Evolutionary conservation across 179 eudicot genomes (phyloP), one percentile per base, ranked within the genome.

Genomic region (Silene noctiflora): DNA sequence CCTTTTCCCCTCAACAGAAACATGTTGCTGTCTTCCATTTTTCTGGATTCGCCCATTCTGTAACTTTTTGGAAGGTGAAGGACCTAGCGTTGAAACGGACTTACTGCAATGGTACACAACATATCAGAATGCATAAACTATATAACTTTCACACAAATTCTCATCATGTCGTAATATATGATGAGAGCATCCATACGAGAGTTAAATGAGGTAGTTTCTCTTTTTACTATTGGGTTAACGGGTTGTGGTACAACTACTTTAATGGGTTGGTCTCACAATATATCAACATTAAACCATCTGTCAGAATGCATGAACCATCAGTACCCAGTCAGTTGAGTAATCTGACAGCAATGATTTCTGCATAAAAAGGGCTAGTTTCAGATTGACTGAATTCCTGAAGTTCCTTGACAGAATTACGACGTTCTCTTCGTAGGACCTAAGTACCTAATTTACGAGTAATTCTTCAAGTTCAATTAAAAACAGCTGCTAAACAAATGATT

Each of bases 1-100:
- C 53, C 96, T 79, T 81, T 88, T 95, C 14, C 77, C 79, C 71
- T 88, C 97, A 33, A 85, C 81, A 35, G 90, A 79, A 63, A 76
- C 58, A 9, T 78, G 80, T 61, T 85, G 84, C 67, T 69, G 96
- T 81, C 88, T 85, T 75, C 93, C 93, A 62, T n/a, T 87, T 68
- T 83, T 83, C 74, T 75, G 87, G 56, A 77, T 72, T 74, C 78
- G 85, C 24, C 87, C 89, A 61, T 81, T 90, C 42, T 78, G 82
- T 69, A 80, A 67, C 81, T 95, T 92, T 74, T 81, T 83, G 35
- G 88, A 82, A 19, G 87, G 90, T 9, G 91, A 84, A 33, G 90
- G 81, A 61, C 87, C 81, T 60, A 76, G 21, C 59, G 80, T 84
- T 21, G 90, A 84, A 72, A 86, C 79, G 69, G 80, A 85, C 81